phyloP scores from a whole-genome alignment of 495 filamentous ascomycete genomes.

The Penicillium canariense region DNA sequence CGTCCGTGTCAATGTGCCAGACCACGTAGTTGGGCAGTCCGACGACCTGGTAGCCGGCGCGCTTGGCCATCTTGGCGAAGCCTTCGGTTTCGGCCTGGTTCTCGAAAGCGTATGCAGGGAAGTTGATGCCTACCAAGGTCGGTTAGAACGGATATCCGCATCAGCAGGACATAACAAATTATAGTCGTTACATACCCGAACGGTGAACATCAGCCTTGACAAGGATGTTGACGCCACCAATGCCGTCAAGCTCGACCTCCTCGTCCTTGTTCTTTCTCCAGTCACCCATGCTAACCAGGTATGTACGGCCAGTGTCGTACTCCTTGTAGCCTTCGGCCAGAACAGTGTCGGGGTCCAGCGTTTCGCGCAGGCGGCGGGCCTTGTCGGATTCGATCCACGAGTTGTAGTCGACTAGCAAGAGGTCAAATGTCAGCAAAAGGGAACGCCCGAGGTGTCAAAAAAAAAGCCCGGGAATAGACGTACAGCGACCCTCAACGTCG shows the following conservation, averaged over 20 bases:
- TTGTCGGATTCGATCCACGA: conserved; percentile 96
- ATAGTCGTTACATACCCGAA: conserved; percentile 59
- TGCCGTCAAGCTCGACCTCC: conserved; percentile 88
- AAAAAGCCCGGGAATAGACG: conserved; percentile 28
- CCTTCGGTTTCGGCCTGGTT: conserved; percentile 99
- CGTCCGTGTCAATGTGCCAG: conserved; percentile 98
- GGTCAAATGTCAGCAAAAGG: conserved; percentile 9
- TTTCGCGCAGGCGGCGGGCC: conserved; percentile 66
- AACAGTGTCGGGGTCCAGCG: conserved; percentile 73
- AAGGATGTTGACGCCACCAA: conserved; percentile 95
- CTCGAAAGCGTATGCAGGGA: conserved; percentile 95
- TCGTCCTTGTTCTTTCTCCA: conserved; percentile 88
- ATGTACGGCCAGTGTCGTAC: conserved; percentile 81
- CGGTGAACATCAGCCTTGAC: conserved; percentile 97
- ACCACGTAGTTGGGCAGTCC: conserved; percentile 97
- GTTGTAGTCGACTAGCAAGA: conserved; percentile 84
- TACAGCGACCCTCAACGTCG: conserved; percentile 95
- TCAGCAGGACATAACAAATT: background rate
- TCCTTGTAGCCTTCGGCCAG: conserved; percentile 94
- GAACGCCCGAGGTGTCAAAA: background rate
- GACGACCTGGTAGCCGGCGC: conserved; percentile 87
- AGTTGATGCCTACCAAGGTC: conserved; percentile 74
- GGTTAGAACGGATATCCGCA: background rate
- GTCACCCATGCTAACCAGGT: conserved; percentile 86
- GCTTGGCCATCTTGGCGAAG: conserved; percentile 97